Evolutionary conservation across 2,329 filamentous ascomycete genomes (phyloP), one percentile per base, ranked within the genome.

Genomic region (Plectosphaerella cucumerina): DNA sequence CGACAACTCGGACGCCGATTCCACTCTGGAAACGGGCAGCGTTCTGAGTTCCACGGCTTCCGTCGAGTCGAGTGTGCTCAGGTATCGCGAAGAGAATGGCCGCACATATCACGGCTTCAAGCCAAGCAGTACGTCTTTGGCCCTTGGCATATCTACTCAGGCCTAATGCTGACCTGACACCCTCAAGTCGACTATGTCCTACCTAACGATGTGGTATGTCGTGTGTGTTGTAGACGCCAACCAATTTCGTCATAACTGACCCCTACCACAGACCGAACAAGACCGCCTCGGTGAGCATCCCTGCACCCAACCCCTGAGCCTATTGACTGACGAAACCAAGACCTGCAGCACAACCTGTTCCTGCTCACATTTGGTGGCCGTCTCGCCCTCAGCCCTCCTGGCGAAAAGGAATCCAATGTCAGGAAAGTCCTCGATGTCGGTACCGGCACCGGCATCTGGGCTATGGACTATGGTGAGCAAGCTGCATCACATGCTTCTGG

Each of bases 361-460:
- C 47, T 56, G 0, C 53, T 71, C 2, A 70, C 65, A 0, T 56
- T 66, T 11, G 58, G 62, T 1, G 58, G 61, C 5, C 62, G 64
- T 31, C 56, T 70, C 0, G 64, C 55, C 14, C 44, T 61, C 0
- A 58, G 58, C 3, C 68, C 70, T 0, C 49, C 54, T 4, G 58
- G 50, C 10, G 50, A 52, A 6, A 50, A 60, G 11, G 58, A 43
- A 4, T 56, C 52, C 1, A 44, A 31, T 31, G 8, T 63, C 12
- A 44, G 53, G 5, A 64, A 60, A 3, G 62, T 71, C 5, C 62
- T 79, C 1, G 76, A 79, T 57, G 57, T 75, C 26, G 74, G 75
- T 12, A 76, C 73, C 1, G 74, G 75, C 0, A 77, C 75, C 6
- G 74, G 73, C 12, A 56, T 66, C 10, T 73, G 70, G 69, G 66